Percentiles rank a stretch among this genome's conserved stretches.
Conservation (phyloP, 345 rosid genomes). For the Iberis pinnata region DNA sequence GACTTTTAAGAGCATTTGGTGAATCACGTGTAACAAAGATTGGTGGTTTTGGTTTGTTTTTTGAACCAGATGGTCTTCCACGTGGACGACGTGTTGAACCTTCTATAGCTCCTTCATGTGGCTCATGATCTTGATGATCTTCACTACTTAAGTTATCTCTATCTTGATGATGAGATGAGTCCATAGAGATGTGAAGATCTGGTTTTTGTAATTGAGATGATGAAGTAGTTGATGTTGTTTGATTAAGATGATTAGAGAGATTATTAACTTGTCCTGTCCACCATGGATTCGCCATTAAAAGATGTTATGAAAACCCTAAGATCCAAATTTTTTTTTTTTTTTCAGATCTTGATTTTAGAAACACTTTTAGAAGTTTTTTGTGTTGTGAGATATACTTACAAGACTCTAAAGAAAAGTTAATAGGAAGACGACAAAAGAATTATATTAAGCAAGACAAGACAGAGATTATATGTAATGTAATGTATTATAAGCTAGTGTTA, state of each 20-base stretch:
- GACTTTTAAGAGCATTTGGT: constrained; percentile 61
- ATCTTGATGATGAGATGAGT: constrained; percentile 31
- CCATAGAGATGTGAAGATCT: constrained; percentile 62
- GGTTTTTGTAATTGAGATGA: constrained; percentile 59
- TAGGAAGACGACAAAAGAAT: constrained; percentile 35
- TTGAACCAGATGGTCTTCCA: constrained; percentile 59
- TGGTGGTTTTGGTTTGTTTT: constrained; percentile 58
- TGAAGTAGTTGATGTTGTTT: constrained; percentile 42
- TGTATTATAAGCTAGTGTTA: constrained; percentile 28
- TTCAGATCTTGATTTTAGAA: constrained; percentile 28
- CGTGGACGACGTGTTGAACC: constrained; percentile 53
- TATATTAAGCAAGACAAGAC: constrained; percentile 31
- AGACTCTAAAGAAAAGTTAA: constrained; percentile 25
- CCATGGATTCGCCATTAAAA: constrained; percentile 67
- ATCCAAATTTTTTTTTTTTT: constrained; percentile 1
- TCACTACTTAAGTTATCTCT: constrained; percentile 41
- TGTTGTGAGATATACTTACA: constrained; percentile 28
- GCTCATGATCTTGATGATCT: constrained; percentile 58
- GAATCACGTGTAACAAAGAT: constrained; percentile 64
- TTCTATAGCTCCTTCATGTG: constrained; percentile 58
- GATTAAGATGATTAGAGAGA: constrained; percentile 43
- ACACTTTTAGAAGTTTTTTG: constrained; percentile 28
- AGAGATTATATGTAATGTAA: constrained; percentile 29
- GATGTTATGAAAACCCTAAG: constrained; percentile 7
- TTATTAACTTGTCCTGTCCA: constrained; percentile 64